Evolutionary conservation across 148 eudicot genomes (phyloP), one percentile per base, ranked within the genome.

Genomic region (Hydrangea macrophylla): DNA sequence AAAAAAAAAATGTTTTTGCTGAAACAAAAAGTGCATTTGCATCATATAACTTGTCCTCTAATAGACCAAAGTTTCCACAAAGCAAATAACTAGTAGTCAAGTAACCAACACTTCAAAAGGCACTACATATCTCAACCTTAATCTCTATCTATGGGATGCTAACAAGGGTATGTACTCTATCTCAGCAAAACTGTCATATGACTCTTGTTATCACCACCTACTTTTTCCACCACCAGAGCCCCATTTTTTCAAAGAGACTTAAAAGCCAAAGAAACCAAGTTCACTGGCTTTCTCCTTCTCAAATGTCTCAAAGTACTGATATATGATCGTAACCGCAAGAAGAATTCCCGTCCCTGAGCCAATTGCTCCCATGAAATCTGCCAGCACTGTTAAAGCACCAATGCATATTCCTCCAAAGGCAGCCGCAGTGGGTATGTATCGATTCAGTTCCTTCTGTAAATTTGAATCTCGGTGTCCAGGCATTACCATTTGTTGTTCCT

Each of bases 401-500:
- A 91, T 88, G 70, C 97, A 91, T 66, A 91, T 74, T 48, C 94
- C 97, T 25, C 93, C 93, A 28, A 88, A 88, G 44, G 93, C 93
- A 23, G 93, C 96, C n/a, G 89, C 96, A 0, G 92, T 87, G 18
- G 92, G 92, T 26, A 90, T 88, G 69, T 90, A 90, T 11, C 92
- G 92, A 73, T 88, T 87, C 44, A 90, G 92, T 72, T 90, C 96
- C 73, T 88, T 90, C 70, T 85, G 87, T 25, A 90, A 23, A 77
- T 90, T 87, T 32, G 92, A 84, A 44, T 90, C 96, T 15, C 93
- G 75, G 58, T 88, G 93, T 2, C 93, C 92, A 0, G 92, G 96
- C 92, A 87, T 87, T 22, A 90, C 96, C 96, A 90, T 90, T 65
- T 90, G 92, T 90, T 90, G 92, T 61, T 90, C 96, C 96, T 90